Evolutionary conservation across 2,329 filamentous ascomycete genomes (phyloP).

Genomic region (Hypoxylon sp.): DNA sequence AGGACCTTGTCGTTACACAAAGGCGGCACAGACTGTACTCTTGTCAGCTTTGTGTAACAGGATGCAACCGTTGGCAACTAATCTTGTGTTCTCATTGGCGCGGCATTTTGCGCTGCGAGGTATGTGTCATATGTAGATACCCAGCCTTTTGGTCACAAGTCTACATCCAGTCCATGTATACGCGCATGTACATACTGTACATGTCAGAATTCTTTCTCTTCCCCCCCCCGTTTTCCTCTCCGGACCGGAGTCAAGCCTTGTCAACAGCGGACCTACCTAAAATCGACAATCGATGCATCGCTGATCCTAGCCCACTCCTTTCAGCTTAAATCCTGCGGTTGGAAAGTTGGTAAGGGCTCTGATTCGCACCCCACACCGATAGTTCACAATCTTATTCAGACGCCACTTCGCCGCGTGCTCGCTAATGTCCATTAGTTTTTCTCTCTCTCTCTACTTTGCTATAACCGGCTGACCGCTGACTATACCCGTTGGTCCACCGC

Average conservation of each 20-base stretch:
- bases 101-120: slow-evolving; percentile 15
- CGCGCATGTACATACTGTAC: slow-evolving; percentile 4
- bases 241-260: slow-evolving; percentile 19
- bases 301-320: slow-evolving; percentile 5
- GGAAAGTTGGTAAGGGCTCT: slow-evolving; percentile 17
- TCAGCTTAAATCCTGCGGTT: slow-evolving; percentile 23
- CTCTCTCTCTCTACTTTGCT: slow-evolving; percentile 2
- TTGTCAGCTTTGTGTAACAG: slow-evolving; percentile 27
- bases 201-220: slow-evolving; percentile 9
- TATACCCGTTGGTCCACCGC: slow-evolving; percentile 14
- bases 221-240: slow-evolving; percentile 20
- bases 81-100: slow-evolving; percentile 23
- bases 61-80: slow-evolving; percentile 17
- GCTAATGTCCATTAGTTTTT: slow-evolving; percentile 15
- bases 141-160: slow-evolving; percentile 10
- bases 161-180: background rate
- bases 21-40: slow-evolving; percentile 16
- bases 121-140: background rate
- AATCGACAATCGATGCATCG: background rate
- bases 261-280: slow-evolving; percentile 18
- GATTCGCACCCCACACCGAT: slow-evolving; percentile 36
- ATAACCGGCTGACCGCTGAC: slow-evolving; percentile 32
- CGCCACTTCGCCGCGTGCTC: slow-evolving; percentile 32
- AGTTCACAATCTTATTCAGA: slow-evolving; percentile 39
- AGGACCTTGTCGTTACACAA: slow-evolving; percentile 19